Percentiles rank a stretch among this genome's conserved stretches.
Evolutionary conservation across 176 grass and related monocot species (phyloP).

Genomic region (Chloris gayana): DNA sequence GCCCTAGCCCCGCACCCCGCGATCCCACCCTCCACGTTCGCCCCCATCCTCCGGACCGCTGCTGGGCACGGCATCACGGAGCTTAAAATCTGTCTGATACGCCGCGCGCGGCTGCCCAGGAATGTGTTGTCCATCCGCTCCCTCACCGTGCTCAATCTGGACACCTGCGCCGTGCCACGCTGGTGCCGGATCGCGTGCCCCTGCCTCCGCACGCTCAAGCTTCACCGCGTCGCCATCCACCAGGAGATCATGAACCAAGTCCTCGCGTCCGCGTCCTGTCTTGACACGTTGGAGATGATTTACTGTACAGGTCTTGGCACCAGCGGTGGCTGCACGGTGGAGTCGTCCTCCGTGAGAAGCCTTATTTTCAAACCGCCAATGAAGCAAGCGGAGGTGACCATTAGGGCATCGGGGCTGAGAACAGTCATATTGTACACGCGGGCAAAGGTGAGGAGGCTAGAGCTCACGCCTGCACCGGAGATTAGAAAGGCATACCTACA

Average conservation of each 20-base stretch:
- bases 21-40: slow-evolving; percentile 11
- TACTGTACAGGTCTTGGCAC: slow-evolving; percentile 18
- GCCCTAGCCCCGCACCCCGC: background rate
- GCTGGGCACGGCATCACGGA: slow-evolving; percentile 41
- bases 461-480: slow-evolving; percentile 31
- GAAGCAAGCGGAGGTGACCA: background rate
- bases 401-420: slow-evolving; percentile 27
- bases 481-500: slow-evolving; percentile 53
- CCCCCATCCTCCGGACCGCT: slow-evolving; percentile 27
- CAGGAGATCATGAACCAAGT: slow-evolving; percentile 16
- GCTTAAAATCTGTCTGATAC: slow-evolving; percentile 28
- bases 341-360: slow-evolving; percentile 39
- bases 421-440: slow-evolving; percentile 42
- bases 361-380: slow-evolving; percentile 26
- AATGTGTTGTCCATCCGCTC: slow-evolving; percentile 26
- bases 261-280: slow-evolving; percentile 26
- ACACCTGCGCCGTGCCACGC: slow-evolving; percentile 33
- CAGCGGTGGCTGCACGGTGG: slow-evolving; percentile 29
- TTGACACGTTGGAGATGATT: slow-evolving; percentile 44
- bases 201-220: slow-evolving; percentile 44
- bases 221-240: slow-evolving; percentile 39
- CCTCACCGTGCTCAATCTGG: slow-evolving; percentile 32
- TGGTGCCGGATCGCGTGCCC: slow-evolving; percentile 4
- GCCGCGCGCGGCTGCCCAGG: slow-evolving; percentile 30
- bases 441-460: background rate